A percentile compares a stretch with the other conserved stretches of the same genome.
phyloP scores from a whole-genome alignment of 1,284 basidiomycete genomes.

The Heterobasidion irregulare region DNA sequence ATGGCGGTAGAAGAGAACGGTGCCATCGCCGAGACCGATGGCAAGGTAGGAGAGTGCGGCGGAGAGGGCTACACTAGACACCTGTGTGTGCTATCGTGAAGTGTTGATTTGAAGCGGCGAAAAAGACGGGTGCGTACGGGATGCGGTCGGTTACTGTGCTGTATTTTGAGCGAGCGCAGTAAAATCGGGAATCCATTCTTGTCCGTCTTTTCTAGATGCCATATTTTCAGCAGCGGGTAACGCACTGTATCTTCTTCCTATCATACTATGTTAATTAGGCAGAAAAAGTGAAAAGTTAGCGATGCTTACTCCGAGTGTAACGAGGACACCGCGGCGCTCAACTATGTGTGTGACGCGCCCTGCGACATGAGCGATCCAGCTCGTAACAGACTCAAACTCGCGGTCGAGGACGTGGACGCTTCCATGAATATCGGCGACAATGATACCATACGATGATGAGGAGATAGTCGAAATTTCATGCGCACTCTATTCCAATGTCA shows the following conservation, averaged over 20 bases:
- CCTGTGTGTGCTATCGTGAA: slow-evolving; percentile 29
- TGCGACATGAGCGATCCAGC: slow-evolving; percentile 72
- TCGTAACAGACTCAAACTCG: slow-evolving; percentile 64
- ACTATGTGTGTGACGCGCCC: slow-evolving; percentile 81
- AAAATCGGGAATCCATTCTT: slow-evolving; percentile 64
- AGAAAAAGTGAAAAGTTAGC: slow-evolving; percentile 2
- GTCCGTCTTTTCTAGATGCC: slow-evolving; percentile 77
- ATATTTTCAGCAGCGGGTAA: slow-evolving; percentile 82
- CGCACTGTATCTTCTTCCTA: slow-evolving; percentile 74
- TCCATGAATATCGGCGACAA: slow-evolving; percentile 80
- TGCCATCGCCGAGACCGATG: slow-evolving; percentile 91
- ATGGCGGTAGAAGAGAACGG: slow-evolving; percentile 86
- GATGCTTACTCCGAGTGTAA: slow-evolving; percentile 75
- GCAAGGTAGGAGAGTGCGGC: slow-evolving; percentile 80
- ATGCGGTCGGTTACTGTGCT: slow-evolving; percentile 70
- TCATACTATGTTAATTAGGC: background rate
- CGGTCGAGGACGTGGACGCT: slow-evolving; percentile 69
- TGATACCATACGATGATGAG: slow-evolving; percentile 52
- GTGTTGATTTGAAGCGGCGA: background rate
- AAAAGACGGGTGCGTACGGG: slow-evolving; percentile 44
- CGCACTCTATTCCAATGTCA: slow-evolving; percentile 35
- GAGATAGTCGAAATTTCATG: slow-evolving; percentile 65
- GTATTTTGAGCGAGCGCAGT: slow-evolving; percentile 72
- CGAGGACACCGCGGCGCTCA: slow-evolving; percentile 68
- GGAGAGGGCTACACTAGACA: slow-evolving; percentile 78